phyloP scores from a whole-genome alignment of 78 protist genomes.

The slime mould (Dictyostelium discoideum) region dicty_2.7 NC_007089.4:210001-210500 shows the following conservation, averaged over 20 bases:
- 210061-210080: not conserved
- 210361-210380: constrained; percentile 74
- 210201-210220: not conserved
- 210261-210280: no score
- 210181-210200: constrained; percentile 44
- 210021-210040: constrained; percentile 77
- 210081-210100: not conserved
- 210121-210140: not conserved
- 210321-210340: not conserved
- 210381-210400: constrained; percentile 59
- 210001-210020: constrained; percentile 74
- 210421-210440: constrained; percentile 68
- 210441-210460: constrained; percentile 39
- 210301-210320: not conserved
- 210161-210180: constrained; percentile 23
- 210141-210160: not conserved
- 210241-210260: no score
- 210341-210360: constrained; percentile 28
- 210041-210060: constrained; percentile 66
- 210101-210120: constrained; percentile 37
- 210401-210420: constrained; percentile 62
- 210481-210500: not conserved
- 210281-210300: not conserved
- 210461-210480: constrained; percentile 27
- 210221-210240: not conserved